Conservation (phyloP, 345 rosid species). For the Salix exigua region DNA sequence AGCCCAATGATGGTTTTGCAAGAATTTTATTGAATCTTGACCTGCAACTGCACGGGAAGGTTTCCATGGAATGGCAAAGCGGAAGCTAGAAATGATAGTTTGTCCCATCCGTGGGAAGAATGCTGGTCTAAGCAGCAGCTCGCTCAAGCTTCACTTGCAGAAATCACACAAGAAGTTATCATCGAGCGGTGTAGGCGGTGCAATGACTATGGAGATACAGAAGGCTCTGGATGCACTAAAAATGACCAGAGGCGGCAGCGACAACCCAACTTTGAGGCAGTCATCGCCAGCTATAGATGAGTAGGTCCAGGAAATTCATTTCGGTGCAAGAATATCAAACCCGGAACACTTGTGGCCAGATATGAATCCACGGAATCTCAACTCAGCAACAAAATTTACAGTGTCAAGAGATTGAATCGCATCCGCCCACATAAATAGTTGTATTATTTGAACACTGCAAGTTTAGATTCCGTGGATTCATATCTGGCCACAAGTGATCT, state of each 20-base stretch:
- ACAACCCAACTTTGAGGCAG: conserved; percentile 51
- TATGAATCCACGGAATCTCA: not conserved
- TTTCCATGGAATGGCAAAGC: conserved; percentile 94
- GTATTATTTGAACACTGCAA: no score
- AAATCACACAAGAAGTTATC: conserved; percentile 81
- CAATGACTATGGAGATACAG: conserved; percentile 96
- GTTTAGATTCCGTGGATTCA: not conserved
- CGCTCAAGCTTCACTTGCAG: conserved; percentile 89
- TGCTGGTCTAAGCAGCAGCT: conserved; percentile 92
- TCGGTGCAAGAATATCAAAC: not conserved
- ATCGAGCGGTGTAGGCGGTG: conserved; percentile 97
- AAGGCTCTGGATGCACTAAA: conserved; percentile 82
- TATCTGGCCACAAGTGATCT: not conserved
- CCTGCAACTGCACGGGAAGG: conserved; percentile 64
- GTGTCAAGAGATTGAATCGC: not conserved
- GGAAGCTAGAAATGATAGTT: conserved; percentile 79
- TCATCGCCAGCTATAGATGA: conserved; percentile 44
- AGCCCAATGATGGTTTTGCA: conserved; percentile 96
- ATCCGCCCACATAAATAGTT: no score
- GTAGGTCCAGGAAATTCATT: not conserved
- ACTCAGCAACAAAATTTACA: not conserved
- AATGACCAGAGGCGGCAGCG: conserved; percentile 62
- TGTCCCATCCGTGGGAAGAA: conserved; percentile 93
- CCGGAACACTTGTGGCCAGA: not conserved
- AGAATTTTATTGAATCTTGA: conserved; percentile 61